Evolutionary conservation across 352 stramenopile genomes (phyloP).

Genomic region (Pythium diclinum): DNA sequence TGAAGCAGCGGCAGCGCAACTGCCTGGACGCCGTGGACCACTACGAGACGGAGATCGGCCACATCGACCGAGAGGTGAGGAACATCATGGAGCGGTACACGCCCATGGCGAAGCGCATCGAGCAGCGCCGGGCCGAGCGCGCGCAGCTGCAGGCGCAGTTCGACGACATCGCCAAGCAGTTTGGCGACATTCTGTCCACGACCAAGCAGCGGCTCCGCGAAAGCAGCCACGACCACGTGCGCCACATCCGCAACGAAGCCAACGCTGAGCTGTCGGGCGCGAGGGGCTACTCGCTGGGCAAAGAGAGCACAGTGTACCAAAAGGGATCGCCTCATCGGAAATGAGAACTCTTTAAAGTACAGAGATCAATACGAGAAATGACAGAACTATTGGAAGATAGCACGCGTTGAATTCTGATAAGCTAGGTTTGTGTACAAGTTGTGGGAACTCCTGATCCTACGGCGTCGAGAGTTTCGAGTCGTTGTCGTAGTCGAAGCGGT

Average conservation of each 20-base stretch:
- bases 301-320: slow-evolving; percentile 65
- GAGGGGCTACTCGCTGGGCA: slow-evolving; percentile 53
- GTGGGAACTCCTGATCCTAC: slow-evolving; percentile 14
- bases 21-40: slow-evolving; percentile 46
- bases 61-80: slow-evolving; percentile 59
- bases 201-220: slow-evolving; percentile 56
- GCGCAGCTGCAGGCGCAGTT: slow-evolving; percentile 43
- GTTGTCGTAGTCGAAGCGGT: slow-evolving; percentile 47
- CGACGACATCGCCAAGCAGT: slow-evolving; percentile 46
- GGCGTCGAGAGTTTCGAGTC: slow-evolving; percentile 53
- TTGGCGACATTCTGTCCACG: slow-evolving; percentile 59
- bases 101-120: slow-evolving; percentile 56
- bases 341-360: not conserved
- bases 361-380: not conserved
- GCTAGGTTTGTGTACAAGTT: not conserved
- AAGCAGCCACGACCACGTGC: slow-evolving; percentile 55
- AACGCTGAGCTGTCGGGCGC: slow-evolving; percentile 41
- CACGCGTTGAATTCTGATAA: not conserved
- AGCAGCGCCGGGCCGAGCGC: slow-evolving; percentile 48
- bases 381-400: not conserved
- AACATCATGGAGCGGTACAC: slow-evolving; percentile 67
- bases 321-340: slow-evolving; percentile 25
- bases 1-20: slow-evolving; percentile 62
- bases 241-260: slow-evolving; percentile 61
- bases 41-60: slow-evolving; percentile 54